A percentile compares a stretch with the other conserved stretches of the same genome.
These are phyloP conservation scores for Pleurotus sapidus DNA, from an alignment of 768 basidiomycete genomes.

Conservation along the genomic window DNA sequence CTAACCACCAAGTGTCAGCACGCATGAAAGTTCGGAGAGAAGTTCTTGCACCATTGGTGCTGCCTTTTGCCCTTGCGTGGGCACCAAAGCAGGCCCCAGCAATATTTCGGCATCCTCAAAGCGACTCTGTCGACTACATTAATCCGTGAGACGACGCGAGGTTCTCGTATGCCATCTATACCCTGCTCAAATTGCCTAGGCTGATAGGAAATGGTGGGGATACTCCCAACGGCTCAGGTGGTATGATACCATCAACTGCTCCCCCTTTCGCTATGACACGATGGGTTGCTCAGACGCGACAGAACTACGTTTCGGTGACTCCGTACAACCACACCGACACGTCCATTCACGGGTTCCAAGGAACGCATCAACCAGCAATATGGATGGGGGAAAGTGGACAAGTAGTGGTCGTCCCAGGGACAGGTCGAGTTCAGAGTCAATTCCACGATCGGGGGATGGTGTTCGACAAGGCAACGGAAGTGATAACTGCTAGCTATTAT, in stretches of 20 bases:
- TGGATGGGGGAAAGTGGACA: slow-evolving; percentile 64
- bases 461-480: slow-evolving; percentile 52
- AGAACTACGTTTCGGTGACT: slow-evolving; percentile 54
- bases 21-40: too few species aligned
- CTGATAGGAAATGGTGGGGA: slow-evolving; percentile 53
- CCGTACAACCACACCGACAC: slow-evolving; percentile 45
- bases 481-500: slow-evolving; percentile 53
- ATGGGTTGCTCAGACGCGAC: slow-evolving; percentile 59
- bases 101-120: slow-evolving; percentile 12
- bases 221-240: slow-evolving; percentile 49
- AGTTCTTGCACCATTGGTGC: too few species aligned
- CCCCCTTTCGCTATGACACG: slow-evolving; percentile 69
- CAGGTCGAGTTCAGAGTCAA: slow-evolving; percentile 35
- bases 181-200: background rate
- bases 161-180: background rate
- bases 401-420: slow-evolving; percentile 43
- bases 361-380: slow-evolving; percentile 64
- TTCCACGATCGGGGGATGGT: slow-evolving; percentile 60
- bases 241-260: slow-evolving; percentile 54
- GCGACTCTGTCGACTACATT: slow-evolving; percentile 26
- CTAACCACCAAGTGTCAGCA: too few species aligned
- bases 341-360: slow-evolving; percentile 53
- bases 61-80: too few species aligned
- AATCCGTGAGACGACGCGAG: slow-evolving; percentile 18
- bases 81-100: too few species aligned